Evolutionary conservation across 2,329 filamentous ascomycete genomes (phyloP).

Genomic region (Xylaria digitata): DNA sequence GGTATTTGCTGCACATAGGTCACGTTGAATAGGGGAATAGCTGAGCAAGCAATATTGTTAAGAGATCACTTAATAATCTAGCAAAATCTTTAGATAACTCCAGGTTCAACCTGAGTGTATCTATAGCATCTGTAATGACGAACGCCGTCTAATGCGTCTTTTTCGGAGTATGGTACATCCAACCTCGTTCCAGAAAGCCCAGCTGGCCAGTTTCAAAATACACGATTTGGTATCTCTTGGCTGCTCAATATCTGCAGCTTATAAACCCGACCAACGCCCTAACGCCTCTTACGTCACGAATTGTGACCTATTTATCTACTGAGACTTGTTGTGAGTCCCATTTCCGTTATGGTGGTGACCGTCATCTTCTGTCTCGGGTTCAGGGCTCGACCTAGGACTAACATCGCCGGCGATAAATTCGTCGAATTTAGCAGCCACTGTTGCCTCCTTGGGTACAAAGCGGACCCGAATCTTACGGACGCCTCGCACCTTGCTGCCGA

Average conservation of each 20-base stretch:
- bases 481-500: constrained; percentile 83
- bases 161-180: constrained; percentile 44
- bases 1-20: background rate
- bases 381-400: constrained; percentile 66
- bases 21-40: background rate
- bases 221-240: constrained; percentile 35
- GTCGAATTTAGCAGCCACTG: constrained; percentile 71
- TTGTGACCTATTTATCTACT: constrained; percentile 32
- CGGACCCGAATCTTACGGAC: constrained; percentile 85
- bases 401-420: constrained; percentile 80
- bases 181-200: constrained; percentile 34
- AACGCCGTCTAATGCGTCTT: constrained; percentile 41
- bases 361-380: constrained; percentile 67
- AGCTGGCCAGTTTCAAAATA: constrained; percentile 26
- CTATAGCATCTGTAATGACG: constrained; percentile 27
- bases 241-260: constrained; percentile 29
- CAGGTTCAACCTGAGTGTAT: constrained; percentile 11
- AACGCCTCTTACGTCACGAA: constrained; percentile 41
- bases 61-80: constrained; percentile 18
- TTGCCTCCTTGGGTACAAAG: constrained; percentile 77
- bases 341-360: constrained; percentile 58
- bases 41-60: background rate
- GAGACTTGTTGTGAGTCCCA: constrained; percentile 42
- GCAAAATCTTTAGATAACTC: background rate
- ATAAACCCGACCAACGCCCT: constrained; percentile 40